phyloP scores from a whole-genome alignment of 306 rosid species.

The Begonia fuchsioides region DNA sequence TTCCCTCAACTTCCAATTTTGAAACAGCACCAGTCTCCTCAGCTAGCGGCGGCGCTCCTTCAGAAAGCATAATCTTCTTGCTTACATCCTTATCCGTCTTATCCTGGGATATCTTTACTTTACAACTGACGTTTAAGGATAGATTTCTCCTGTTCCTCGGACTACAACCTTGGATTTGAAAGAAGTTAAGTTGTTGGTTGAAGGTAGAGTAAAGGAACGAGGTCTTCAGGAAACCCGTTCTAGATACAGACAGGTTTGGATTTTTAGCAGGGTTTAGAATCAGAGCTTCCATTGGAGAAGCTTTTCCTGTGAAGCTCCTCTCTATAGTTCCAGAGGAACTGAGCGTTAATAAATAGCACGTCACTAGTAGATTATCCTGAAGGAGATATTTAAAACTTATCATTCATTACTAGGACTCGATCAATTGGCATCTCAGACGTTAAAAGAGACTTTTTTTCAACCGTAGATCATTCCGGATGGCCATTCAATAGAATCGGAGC shows the following conservation, averaged over 20 bases:
- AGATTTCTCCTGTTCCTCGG: conserved; percentile 8
- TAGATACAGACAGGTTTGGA: conserved; percentile 27
- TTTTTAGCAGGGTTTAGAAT: conserved; percentile 17
- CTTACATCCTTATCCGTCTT: conserved; percentile 19
- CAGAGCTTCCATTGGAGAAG: conserved; percentile 31
- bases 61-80: conserved; percentile 61
- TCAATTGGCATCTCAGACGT: too few species aligned
- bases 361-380: conserved; percentile 40
- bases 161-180: conserved; percentile 6
- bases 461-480: too few species aligned
- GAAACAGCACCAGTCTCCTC: conserved; percentile 18
- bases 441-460: too few species aligned
- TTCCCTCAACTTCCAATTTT: conserved; percentile 17
- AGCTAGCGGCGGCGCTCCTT: conserved; percentile 54
- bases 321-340: conserved; percentile 2
- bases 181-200: conserved; percentile 17
- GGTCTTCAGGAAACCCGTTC: conserved; percentile 23
- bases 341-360: conserved; percentile 26
- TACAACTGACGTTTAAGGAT: conserved; percentile 25
- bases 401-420: too few species aligned
- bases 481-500: too few species aligned
- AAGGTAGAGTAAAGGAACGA: conserved; percentile 20
- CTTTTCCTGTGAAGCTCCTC: conserved; percentile 2
- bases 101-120: conserved; percentile 38
- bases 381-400: neutral